Conservation (phyloP, 441 rosid genomes). For the Pelargonium citronellum region DNA sequence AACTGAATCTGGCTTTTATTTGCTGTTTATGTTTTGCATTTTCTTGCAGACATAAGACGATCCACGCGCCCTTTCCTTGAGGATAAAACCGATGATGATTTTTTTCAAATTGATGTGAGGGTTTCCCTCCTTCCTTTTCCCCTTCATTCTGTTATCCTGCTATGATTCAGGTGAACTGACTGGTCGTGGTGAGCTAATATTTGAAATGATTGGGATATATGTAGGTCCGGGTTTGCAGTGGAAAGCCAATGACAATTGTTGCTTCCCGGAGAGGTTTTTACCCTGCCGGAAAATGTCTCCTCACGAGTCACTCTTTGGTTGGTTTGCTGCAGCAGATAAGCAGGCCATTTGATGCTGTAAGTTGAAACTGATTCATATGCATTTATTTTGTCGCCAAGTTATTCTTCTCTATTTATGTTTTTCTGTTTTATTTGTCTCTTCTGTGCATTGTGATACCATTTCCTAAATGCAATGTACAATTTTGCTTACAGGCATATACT, state of each 20-base stretch:
- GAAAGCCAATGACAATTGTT: conserved; percentile 64
- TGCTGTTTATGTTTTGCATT: conserved; percentile 14
- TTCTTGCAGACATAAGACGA: conserved; percentile 66
- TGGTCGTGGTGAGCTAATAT: conserved; percentile 8
- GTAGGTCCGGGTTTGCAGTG: conserved; percentile 65
- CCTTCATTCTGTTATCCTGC: neutral
- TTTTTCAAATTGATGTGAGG: conserved; percentile 88
- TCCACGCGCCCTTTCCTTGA: conserved; percentile 74
- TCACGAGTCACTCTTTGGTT: conserved; percentile 54
- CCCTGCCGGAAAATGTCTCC: conserved; percentile 56
- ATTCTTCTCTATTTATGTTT: neutral
- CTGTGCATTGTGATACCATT: neutral
- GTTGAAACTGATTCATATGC: conserved; percentile 18
- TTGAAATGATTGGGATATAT: conserved; percentile 11
- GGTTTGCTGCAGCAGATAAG: conserved; percentile 62
- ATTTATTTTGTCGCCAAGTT: neutral
- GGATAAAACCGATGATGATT: conserved; percentile 70
- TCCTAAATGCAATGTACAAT: neutral
- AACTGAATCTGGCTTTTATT: neutral
- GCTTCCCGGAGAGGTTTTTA: conserved; percentile 59
- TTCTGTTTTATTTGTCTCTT: neutral
- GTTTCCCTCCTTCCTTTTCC: neutral
- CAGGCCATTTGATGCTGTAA: conserved; percentile 60
- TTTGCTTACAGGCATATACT: conserved; percentile 56
- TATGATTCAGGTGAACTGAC: neutral